These are phyloP conservation scores for Tylopilus rubrobrunneus DNA, from an alignment of 768 basidiomycete genomes.

Conservation along the genomic window DNA sequence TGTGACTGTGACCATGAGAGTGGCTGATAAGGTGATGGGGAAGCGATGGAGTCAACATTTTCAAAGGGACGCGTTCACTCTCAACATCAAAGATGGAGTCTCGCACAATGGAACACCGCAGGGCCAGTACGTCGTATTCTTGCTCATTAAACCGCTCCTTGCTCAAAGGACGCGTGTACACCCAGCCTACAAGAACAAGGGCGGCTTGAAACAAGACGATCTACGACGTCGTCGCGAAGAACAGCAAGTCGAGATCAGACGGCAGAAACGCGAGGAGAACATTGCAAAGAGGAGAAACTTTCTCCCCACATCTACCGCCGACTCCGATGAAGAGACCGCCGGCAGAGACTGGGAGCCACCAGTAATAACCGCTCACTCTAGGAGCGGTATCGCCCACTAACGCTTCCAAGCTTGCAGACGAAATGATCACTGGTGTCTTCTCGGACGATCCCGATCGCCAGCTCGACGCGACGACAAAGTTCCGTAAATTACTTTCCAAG, in stretches of 20 bases:
- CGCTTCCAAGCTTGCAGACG: conserved; percentile 64
- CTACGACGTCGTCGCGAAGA: conserved; percentile 96
- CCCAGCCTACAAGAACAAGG: conserved; percentile 88
- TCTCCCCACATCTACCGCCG: conserved; percentile 64
- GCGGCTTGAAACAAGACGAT: conserved; percentile 85
- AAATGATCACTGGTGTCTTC: conserved; percentile 93
- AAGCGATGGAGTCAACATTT: conserved; percentile 3
- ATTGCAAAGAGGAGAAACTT: conserved; percentile 97
- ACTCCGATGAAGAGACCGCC: conserved; percentile 90
- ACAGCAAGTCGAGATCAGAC: conserved; percentile 97
- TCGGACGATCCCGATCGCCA: conserved; percentile 89
- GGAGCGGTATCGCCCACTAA: conserved; percentile 7
- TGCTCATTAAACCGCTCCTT: conserved; percentile 4
- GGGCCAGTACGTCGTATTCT: conserved; percentile 50
- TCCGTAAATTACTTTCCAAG: conserved; percentile 97
- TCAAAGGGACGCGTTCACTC: conserved; percentile 14
- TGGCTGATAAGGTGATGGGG: conserved; percentile 23
- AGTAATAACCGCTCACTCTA: conserved; percentile 36
- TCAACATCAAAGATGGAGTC: conserved; percentile 42
- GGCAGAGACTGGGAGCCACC: conserved; percentile 72
- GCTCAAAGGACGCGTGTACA: conserved; percentile 37
- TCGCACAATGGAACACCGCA: conserved; percentile 71
- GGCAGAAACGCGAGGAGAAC: conserved; percentile 98
- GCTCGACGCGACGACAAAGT: conserved; percentile 95
- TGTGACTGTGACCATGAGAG: conserved; percentile 18